Base-by-base conservation (phyloP, 2,329 filamentous ascomycete species). In the Fusarium sp. region DNA sequence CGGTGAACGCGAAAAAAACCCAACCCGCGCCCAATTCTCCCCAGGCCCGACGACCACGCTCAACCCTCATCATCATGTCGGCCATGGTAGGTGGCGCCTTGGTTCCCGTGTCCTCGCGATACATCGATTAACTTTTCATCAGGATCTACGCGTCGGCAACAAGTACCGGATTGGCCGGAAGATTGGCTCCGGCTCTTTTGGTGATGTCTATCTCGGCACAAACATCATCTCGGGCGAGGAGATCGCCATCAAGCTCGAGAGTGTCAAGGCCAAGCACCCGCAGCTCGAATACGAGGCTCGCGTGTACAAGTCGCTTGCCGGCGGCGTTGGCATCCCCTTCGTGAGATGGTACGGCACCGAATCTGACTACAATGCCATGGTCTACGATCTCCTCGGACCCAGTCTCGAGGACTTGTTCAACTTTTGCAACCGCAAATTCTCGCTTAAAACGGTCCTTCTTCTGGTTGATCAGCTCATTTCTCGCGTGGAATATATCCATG, bases 301-400 rank as follows among this genome's bases (percentile, higher is more conserved):
- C 76, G 95, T 98, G 77, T 95, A 92, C 85, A 92, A 92, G 83
- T 92, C 89, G 28, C 93, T 99, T 56, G 96, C 96, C 59, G 96
- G 96, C 73, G 96, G 96, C 81, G 96, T 98, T 75, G 96, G 96
- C 66, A 99, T 99, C 73, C 96, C 96, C 50, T 98, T 98, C 79
- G 96, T 99, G 79, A 94, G 95, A 84, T 99, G 96, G 96, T 99
- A 98, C 83, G 96, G 96, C 75, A 98, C 95, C 67, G 96, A 99
- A 85, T 98, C 95, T 84, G 96, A 98, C 86, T 98, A 99, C 90
- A 98, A 99, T 84, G 96, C 96, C 82, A 98, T 99, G 96, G 96
- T 99, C 54, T 90, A 98, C 73, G 51, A 54, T 23, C 37, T 54
- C 30, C 51, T 54, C 37, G 51, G 51, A 34, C 51, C 51, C 2